phyloP scores from a whole-genome alignment of 1,284 basidiomycete genomes.

The Puccinia coronata region DNA sequence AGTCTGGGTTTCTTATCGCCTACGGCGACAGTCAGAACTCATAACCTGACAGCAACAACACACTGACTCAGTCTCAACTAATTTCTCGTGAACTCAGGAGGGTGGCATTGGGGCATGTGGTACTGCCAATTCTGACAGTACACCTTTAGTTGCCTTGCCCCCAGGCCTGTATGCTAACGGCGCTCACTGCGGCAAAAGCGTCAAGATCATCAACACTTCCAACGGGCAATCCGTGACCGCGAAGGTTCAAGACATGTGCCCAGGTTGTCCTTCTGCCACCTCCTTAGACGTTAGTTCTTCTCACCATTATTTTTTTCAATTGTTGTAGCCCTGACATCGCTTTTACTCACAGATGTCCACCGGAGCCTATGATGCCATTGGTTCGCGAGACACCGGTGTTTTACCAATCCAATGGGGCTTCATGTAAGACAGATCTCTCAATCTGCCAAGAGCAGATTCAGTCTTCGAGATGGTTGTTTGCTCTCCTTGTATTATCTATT shows the following conservation, averaged over 20 bases:
- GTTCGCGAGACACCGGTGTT: constrained; percentile 29
- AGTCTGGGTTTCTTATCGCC: neutral
- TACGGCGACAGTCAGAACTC: neutral
- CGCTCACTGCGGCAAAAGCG: constrained; percentile 42
- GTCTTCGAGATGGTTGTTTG: neutral
- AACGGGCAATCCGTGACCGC: constrained; percentile 47
- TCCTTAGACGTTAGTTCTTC: constrained; percentile 37
- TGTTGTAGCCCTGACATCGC: neutral
- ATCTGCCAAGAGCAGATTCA: too few species aligned
- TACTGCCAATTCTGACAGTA: constrained; percentile 37
- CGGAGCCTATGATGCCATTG: constrained; percentile 47
- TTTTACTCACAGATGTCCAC: constrained; percentile 32
- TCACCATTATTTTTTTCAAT: too few species aligned
- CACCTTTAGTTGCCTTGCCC: constrained; percentile 40
- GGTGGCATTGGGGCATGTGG: constrained; percentile 47
- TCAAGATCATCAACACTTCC: constrained; percentile 41
- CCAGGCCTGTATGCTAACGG: constrained; percentile 44
- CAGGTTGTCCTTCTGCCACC: constrained; percentile 28
- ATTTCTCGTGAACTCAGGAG: constrained; percentile 1
- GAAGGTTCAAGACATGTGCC: constrained; percentile 48
- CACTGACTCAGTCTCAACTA: neutral
- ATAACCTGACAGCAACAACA: too few species aligned
- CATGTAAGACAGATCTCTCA: too few species aligned
- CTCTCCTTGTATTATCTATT: constrained; percentile 8
- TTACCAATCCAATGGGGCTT: constrained; percentile 49